Conservation (phyloP, 441 rosid species). For the Croton setiger region DNA sequence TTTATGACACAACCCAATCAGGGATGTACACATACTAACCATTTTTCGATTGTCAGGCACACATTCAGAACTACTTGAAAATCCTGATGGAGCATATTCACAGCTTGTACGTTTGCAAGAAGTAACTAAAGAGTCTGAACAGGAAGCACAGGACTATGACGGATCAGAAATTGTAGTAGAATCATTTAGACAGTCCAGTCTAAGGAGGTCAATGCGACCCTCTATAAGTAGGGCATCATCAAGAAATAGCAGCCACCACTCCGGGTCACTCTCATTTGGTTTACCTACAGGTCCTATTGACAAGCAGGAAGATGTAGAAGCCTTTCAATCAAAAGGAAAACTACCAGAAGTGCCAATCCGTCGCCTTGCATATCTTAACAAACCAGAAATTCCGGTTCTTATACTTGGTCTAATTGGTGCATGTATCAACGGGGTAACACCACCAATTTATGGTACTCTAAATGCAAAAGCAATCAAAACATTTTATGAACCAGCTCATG, state of each 20-base stretch:
- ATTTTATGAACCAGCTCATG: constrained; percentile 51
- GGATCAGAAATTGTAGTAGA: constrained; percentile 21
- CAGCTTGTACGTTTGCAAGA: constrained; percentile 60
- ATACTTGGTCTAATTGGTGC: constrained; percentile 58
- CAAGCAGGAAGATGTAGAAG: constrained; percentile 18
- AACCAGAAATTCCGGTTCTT: constrained; percentile 63
- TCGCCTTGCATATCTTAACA: constrained; percentile 63
- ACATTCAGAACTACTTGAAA: constrained; percentile 55
- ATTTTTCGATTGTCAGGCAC: constrained; percentile 41
- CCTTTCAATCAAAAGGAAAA: constrained; percentile 17
- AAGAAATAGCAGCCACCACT: constrained; percentile 25
- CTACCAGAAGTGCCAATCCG: constrained; percentile 44
- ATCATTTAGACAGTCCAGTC: constrained; percentile 35
- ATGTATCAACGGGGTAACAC: constrained; percentile 40
- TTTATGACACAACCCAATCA: constrained; percentile 2
- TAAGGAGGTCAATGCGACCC: constrained; percentile 31
- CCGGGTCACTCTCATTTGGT: constrained; percentile 42
- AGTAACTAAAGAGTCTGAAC: constrained; percentile 32
- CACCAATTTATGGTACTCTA: constrained; percentile 62
- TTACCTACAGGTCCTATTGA: constrained; percentile 30
- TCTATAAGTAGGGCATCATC: constrained; percentile 55
- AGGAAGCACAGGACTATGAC: constrained; percentile 25
- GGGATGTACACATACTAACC: constrained; percentile 4
- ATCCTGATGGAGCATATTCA: constrained; percentile 62
- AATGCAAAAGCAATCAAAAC: constrained; percentile 55